Conservation (phyloP, 2,329 filamentous ascomycete species). For the Ceratocystis cubensis region DNA sequence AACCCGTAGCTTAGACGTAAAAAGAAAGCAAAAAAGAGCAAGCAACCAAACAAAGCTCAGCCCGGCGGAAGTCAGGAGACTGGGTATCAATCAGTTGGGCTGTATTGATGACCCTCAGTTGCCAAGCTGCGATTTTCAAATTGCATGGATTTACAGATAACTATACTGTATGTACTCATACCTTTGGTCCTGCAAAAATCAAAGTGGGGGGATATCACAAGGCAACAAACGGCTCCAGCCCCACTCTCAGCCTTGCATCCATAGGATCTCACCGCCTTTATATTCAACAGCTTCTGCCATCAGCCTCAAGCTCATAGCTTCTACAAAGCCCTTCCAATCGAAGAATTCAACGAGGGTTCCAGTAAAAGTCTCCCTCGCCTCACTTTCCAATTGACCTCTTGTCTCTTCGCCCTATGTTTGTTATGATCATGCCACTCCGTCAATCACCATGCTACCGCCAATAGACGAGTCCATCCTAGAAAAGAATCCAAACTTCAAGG, state of each 20-base stretch:
- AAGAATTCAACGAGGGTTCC: background rate
- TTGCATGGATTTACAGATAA: background rate
- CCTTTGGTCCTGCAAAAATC: conserved; percentile 8
- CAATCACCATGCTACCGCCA: conserved; percentile 42
- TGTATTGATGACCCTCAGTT: background rate
- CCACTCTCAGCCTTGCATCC: background rate
- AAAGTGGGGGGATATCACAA: background rate
- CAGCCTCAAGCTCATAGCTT: background rate
- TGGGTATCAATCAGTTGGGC: background rate
- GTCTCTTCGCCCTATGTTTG: background rate
- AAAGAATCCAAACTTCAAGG: conserved; percentile 48
- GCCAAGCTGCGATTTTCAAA: conserved; percentile 3
- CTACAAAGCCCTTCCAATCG: background rate
- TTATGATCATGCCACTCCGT: background rate
- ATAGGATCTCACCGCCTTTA: background rate
- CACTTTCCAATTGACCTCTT: background rate
- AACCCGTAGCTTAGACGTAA: background rate
- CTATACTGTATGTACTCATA: background rate
- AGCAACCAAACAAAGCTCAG: background rate
- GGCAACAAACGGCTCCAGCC: background rate
- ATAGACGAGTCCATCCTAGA: conserved; percentile 42
- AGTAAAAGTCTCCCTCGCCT: too few species aligned
- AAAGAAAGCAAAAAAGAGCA: background rate
- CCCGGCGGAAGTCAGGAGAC: background rate
- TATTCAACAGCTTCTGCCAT: background rate